Conservation (phyloP, 2,329 filamentous ascomycete genomes). For the Pseudofabraea citricarpa region DNA sequence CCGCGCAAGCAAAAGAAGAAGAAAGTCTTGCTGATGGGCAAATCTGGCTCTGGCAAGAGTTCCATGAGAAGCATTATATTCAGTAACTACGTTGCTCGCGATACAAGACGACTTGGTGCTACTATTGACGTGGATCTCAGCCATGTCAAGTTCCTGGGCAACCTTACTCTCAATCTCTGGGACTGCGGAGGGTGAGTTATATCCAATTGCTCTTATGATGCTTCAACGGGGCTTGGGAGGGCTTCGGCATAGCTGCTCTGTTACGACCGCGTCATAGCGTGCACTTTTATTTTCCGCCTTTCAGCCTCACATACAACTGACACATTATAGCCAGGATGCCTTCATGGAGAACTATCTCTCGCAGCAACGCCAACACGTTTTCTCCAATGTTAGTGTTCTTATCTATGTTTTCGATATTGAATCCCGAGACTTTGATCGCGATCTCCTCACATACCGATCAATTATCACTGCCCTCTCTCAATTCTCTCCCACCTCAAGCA, state of each 20-base stretch:
- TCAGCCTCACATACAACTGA: too few relatives aligned
- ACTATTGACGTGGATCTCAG: conserved; percentile 98
- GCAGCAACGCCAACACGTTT: conserved; percentile 92
- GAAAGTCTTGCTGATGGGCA: conserved; percentile 87
- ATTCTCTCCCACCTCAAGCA: conserved; percentile 73
- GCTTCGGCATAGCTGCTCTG: neutral
- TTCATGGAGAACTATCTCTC: conserved; percentile 99
- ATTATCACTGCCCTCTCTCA: conserved; percentile 87
- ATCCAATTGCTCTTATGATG: neutral
- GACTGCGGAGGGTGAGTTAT: conserved; percentile 79
- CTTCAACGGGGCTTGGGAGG: neutral
- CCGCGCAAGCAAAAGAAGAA: conserved; percentile 68
- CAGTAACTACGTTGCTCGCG: conserved; percentile 96
- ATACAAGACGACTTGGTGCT: conserved; percentile 85
- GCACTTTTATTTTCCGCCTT: too few relatives aligned
- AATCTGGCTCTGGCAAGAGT: conserved; percentile 94
- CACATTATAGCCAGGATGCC: conserved; percentile 72
- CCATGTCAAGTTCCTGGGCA: conserved; percentile 97
- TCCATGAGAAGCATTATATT: conserved; percentile 99
- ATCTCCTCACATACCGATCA: conserved; percentile 85
- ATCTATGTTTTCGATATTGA: conserved; percentile 99
- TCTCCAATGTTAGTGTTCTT: conserved; percentile 90
- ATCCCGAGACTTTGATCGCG: conserved; percentile 87
- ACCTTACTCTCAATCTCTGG: conserved; percentile 95
- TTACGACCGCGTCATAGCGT: too few relatives aligned